Base-by-base conservation (phyloP, 179 eudicot genomes). In the Beta lomatogona region DNA sequence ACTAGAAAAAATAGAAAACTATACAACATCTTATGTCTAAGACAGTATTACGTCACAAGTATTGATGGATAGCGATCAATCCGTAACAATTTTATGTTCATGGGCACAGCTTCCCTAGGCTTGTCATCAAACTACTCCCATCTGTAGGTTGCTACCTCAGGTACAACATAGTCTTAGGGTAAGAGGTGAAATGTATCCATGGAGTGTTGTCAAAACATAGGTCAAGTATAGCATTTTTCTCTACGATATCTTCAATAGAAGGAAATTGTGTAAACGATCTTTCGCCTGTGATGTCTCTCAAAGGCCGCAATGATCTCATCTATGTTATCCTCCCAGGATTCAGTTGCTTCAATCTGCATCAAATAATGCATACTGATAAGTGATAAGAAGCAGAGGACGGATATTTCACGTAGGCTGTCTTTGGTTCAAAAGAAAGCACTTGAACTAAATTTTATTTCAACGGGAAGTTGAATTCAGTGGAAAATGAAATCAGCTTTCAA, bases 221-320 rank as follows among this genome's bases (percentile, higher is more conserved):
- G 13, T n/a, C 9, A 12, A 14, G 36, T 45, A 48, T 45, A 67
- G 36, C 36, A 76, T 45, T 59, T 18, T 22, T 48, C 69, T 58
- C 63, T 64, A 52, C 5, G 16, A 41, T 60, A 79, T 63, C 71
- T 69, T 94, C 86, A 95, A 81, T 95, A 95, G 79, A 90, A 94
- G 66, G 97, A 91, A 79, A 95, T 84, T 83, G 90, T 92, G 83
- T 95, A 95, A 78, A 90, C 79, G 61, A 95, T 93, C 87, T 92
- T 95, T 78, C 97, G 86, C 75, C 91, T 82, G 65, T 94, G 93
- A 80, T 91, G 88, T 80, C 91, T 92, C 85, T 95, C 98, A 28
- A 94, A 94, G 65, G 83, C 85, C 31, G 84, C 65, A 41, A 95
- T 87, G 3, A 94, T 85, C 65, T 94, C 96, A 64, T 95, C 98